A percentile compares a stretch with the other conserved stretches of the same genome.
These are phyloP conservation scores for Chaetoceros tenuissimus DNA, from an alignment of 108 stramenopile genomes.

Conservation along the genomic window DNA sequence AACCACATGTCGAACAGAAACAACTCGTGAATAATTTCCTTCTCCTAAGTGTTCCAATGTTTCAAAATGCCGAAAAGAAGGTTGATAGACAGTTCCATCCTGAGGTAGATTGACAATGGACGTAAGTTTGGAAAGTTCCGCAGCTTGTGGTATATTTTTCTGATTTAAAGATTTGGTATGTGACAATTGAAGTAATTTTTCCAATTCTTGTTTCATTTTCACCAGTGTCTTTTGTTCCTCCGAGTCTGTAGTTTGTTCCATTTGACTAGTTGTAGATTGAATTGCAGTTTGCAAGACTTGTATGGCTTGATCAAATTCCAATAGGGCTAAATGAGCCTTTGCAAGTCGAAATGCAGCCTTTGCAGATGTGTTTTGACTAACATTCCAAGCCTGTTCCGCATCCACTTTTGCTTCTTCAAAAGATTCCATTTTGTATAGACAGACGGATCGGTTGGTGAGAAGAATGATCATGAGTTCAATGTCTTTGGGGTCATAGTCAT, in stretches of 20 bases:
- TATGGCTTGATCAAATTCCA: conserved; percentile 30
- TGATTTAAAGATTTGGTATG: conserved; percentile 10
- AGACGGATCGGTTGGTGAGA: conserved; percentile 74
- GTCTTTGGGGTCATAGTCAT: not conserved
- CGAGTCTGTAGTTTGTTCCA: conserved; percentile 1
- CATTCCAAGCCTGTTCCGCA: conserved; percentile 45
- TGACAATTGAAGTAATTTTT: conserved; percentile 26
- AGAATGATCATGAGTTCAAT: conserved; percentile 29
- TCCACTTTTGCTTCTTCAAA: conserved; percentile 44
- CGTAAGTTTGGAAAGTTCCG: conserved; percentile 2
- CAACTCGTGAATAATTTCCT: conserved; percentile 88
- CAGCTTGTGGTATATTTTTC: conserved; percentile 1
- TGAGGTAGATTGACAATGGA: conserved; percentile 4
- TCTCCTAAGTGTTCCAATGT: conserved; percentile 50
- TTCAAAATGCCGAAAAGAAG: conserved; percentile 67
- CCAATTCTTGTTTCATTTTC: conserved; percentile 40
- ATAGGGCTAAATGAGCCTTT: conserved; percentile 54
- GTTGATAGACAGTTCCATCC: not conserved
- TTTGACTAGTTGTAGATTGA: not conserved
- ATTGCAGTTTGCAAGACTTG: conserved; percentile 20
- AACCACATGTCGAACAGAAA: conserved; percentile 61
- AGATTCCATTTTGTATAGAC: conserved; percentile 55
- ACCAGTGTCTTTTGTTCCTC: conserved; percentile 12
- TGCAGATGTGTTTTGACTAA: conserved; percentile 4
- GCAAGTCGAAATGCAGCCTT: conserved; percentile 75